phyloP scores from a whole-genome alignment of 805 yeast species.

The Monosporozyma servazzii region DNA sequence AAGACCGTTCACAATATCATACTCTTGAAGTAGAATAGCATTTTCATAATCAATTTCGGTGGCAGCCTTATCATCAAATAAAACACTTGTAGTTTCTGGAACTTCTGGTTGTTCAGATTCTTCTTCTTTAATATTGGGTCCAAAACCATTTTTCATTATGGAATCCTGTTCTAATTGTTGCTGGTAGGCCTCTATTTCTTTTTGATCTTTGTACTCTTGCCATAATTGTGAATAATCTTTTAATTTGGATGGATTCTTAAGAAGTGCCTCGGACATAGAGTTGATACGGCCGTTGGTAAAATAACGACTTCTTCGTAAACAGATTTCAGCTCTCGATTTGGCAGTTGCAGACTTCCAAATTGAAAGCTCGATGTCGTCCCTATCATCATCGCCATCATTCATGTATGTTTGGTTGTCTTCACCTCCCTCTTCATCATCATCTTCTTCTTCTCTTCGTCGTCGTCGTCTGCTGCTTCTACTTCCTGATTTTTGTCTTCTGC shows the following conservation, averaged over 20 bases:
- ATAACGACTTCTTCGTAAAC: conserved; percentile 55
- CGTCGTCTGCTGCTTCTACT: conserved; percentile 20
- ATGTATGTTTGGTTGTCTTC: conserved; percentile 36
- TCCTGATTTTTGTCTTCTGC: conserved; percentile 17
- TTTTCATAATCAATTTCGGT: conserved; percentile 43
- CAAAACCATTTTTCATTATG: conserved; percentile 35
- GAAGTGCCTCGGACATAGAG: conserved; percentile 57
- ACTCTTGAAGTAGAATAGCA: conserved; percentile 65
- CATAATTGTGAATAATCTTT: conserved; percentile 36
- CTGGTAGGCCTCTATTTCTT: conserved; percentile 21
- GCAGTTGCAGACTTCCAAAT: conserved; percentile 83
- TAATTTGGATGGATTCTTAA: conserved; percentile 63
- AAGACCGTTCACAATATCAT: conserved; percentile 71
- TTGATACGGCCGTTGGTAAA: conserved; percentile 55
- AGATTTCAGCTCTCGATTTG: conserved; percentile 64
- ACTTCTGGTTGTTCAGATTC: conserved; percentile 10
- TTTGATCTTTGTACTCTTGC: conserved; percentile 24
- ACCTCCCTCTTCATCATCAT: conserved; percentile 38
- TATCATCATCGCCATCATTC: conserved; percentile 48
- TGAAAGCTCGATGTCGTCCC: conserved; percentile 62
- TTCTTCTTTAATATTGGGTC: conserved; percentile 29
- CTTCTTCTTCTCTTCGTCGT: conserved; percentile 32
- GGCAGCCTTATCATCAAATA: conserved; percentile 28
- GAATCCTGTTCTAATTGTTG: conserved; percentile 26
- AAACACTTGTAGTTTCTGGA: conserved; percentile 3